These are phyloP conservation scores for Blepharisma stoltei DNA, from an alignment of 73 alveolate genomes.

Conservation along the genomic window DNA sequence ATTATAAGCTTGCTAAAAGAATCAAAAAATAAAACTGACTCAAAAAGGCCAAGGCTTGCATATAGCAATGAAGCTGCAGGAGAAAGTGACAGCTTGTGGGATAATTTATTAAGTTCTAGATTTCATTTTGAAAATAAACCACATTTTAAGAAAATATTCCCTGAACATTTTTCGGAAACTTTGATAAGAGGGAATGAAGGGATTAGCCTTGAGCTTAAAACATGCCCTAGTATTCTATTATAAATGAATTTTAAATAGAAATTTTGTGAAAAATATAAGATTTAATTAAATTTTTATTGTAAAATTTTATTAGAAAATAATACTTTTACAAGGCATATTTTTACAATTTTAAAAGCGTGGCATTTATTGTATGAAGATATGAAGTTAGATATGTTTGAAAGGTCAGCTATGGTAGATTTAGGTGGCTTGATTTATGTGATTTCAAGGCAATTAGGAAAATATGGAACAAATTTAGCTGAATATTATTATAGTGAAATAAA, in stretches of 20 bases:
- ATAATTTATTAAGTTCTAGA: not conserved
- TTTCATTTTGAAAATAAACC: not conserved
- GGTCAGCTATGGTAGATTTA: not conserved
- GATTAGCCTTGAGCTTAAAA: not conserved
- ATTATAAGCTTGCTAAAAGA: constrained; percentile 3
- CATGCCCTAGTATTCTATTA: constrained; percentile 20
- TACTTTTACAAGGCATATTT: constrained; percentile 9
- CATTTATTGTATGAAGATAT: constrained; percentile 62
- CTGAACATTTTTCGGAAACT: not conserved
- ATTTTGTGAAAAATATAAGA: no score
- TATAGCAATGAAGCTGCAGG: constrained; percentile 8
- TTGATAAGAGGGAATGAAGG: not conserved
- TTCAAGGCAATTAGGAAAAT: constrained; percentile 29
- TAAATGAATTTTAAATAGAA: no score
- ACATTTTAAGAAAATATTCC: not conserved
- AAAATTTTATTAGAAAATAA: no score
- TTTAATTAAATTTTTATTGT: no score
- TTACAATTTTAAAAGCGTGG: constrained; percentile 27
- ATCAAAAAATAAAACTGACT: not conserved
- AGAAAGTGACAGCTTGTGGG: not conserved
- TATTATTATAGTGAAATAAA: constrained; percentile 35
- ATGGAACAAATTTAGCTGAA: constrained; percentile 40
- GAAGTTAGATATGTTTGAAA: constrained; percentile 42
- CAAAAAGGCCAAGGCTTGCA: constrained; percentile 1
- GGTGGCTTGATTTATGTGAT: constrained; percentile 34